Evolutionary conservation across 345 rosid species (phyloP).

Genomic region (Acer negundo): DNA sequence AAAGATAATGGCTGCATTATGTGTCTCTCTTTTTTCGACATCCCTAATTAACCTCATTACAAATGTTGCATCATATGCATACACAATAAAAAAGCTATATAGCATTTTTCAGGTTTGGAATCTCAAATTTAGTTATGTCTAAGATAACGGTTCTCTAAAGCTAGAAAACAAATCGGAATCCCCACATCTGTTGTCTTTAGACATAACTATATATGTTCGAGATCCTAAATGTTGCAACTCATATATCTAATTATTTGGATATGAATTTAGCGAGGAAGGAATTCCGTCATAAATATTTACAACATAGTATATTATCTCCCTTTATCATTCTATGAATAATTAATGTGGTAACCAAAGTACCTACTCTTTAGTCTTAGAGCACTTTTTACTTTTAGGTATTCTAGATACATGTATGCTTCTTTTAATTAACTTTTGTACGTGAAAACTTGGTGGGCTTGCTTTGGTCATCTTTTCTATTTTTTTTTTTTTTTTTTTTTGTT

Average conservation of each 20-base stretch:
- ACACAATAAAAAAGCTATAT: background rate
- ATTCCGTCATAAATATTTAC: background rate
- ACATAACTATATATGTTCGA: too few relatives aligned
- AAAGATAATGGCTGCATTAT: slow-evolving; percentile 21
- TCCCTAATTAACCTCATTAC: background rate
- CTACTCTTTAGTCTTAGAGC: background rate
- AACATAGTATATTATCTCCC: background rate
- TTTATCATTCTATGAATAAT: background rate
- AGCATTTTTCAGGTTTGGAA: too few relatives aligned
- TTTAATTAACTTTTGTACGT: background rate
- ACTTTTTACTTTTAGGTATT: background rate
- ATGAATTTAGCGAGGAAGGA: too few relatives aligned
- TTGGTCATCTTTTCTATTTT: background rate
- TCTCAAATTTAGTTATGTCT: too few relatives aligned
- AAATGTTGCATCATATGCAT: background rate
- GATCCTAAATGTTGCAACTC: too few relatives aligned
- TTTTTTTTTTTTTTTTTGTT: too few relatives aligned
- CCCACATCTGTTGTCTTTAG: too few relatives aligned
- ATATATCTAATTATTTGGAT: too few relatives aligned
- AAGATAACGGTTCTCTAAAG: too few relatives aligned
- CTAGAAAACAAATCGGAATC: too few relatives aligned
- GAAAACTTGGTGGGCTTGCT: background rate
- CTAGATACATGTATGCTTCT: background rate
- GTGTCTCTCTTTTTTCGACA: slow-evolving; percentile 40
- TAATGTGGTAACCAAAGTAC: background rate